A percentile compares a stretch with the other conserved stretches of the same genome.
Evolutionary conservation across 306 rosid species (phyloP).

Genomic region (Macrotyloma uniflorum): DNA sequence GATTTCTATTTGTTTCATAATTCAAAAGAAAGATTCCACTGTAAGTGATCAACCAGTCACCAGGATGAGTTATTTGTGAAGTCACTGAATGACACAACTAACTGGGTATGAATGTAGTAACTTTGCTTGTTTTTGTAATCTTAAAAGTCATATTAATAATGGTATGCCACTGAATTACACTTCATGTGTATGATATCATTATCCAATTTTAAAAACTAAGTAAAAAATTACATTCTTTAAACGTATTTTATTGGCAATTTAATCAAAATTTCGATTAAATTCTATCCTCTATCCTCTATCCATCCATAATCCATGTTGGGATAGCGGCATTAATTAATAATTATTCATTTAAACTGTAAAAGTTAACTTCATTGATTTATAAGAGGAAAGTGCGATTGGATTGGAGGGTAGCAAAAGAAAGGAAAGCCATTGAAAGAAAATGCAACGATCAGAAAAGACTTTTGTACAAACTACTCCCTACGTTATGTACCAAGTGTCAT

Average conservation of each 20-base stretch:
- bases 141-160: no score
- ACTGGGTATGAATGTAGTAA: no score
- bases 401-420: neutral
- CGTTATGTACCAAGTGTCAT: neutral
- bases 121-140: no score
- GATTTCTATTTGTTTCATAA: no score
- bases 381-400: neutral
- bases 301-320: neutral
- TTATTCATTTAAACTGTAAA: neutral
- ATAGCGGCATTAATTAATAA: neutral
- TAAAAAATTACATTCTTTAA: neutral
- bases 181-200: no score
- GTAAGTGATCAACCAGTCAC: no score
- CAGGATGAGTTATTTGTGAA: no score
- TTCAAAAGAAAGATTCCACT: no score
- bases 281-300: neutral
- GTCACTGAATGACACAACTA: no score
- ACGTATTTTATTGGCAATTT: neutral
- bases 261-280: neutral
- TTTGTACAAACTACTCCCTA: constrained; percentile 1
- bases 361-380: neutral
- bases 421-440: neutral
- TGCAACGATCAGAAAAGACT: neutral
- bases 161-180: no score
- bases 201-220: neutral